A percentile compares a stretch with the other conserved stretches of the same genome.
These are phyloP conservation scores for Candida xyloterini DNA, from an alignment of 805 yeast genomes.

Conservation along the genomic window DNA sequence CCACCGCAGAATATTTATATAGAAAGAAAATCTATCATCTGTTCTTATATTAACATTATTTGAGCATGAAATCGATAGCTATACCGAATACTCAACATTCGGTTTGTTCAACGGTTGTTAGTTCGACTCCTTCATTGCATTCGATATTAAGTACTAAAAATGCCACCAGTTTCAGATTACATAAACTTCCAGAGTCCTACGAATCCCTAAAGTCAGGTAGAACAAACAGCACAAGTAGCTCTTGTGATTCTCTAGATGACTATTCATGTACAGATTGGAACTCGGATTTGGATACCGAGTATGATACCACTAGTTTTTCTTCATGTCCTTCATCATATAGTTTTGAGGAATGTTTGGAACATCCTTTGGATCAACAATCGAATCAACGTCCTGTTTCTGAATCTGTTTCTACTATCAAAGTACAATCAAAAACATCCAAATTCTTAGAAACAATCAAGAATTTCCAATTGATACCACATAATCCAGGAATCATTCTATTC, in stretches of 20 bases:
- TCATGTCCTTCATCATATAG: conserved; percentile 1
- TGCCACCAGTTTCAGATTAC: conserved; percentile 4
- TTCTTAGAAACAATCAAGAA: conserved; percentile 12
- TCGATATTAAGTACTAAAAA: background rate
- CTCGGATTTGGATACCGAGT: conserved; percentile 6
- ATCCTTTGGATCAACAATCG: conserved; percentile 11
- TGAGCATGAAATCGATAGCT: background rate
- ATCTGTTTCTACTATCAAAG: background rate
- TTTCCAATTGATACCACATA: conserved; percentile 8
- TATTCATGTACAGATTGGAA: background rate
- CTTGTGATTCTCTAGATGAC: conserved; percentile 9
- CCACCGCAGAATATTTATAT: conserved; percentile 1
- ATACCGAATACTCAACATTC: background rate
- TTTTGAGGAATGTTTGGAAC: conserved; percentile 7
- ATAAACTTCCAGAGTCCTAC: background rate
- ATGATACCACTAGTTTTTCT: conserved; percentile 8
- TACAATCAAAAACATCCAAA: conserved; percentile 9
- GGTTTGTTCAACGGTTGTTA: background rate
- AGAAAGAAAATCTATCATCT: background rate
- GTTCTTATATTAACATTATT: too few relatives aligned
- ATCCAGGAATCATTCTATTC: conserved; percentile 13
- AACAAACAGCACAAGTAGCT: conserved; percentile 9
- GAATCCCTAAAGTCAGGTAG: conserved; percentile 4
- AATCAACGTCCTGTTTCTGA: background rate
- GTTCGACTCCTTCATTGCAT: background rate